phyloP scores from a whole-genome alignment of 2,329 filamentous ascomycete species.

The Penicillium sp. region DNA sequence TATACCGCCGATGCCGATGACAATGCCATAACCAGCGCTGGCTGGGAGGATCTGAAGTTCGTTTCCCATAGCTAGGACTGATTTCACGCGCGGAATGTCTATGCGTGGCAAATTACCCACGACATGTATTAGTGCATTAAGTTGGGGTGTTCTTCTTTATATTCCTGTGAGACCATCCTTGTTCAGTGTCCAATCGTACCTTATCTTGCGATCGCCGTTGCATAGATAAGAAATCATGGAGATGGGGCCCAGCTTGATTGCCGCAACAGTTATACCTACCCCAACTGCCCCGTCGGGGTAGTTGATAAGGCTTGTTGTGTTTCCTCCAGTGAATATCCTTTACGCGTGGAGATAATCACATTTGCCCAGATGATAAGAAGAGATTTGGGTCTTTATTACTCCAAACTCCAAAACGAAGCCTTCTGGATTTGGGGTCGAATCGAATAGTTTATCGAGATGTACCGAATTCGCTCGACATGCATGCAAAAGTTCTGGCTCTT shows the following conservation, averaged over 20 bases:
- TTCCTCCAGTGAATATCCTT: not conserved
- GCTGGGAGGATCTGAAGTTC: constrained; percentile 31
- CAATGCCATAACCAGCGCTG: constrained; percentile 54
- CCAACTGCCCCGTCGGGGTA: not conserved
- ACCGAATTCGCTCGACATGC: too few species aligned
- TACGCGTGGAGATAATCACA: not conserved
- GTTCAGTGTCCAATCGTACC: not conserved
- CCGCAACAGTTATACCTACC: not conserved
- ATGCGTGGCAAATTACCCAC: too few species aligned
- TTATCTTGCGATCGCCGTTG: not conserved
- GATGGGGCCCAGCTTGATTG: not conserved
- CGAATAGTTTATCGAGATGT: too few species aligned
- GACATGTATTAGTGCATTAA: too few species aligned
- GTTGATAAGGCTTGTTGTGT: not conserved
- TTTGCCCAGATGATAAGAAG: not conserved
- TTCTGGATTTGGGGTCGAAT: too few species aligned
- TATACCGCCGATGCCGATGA: constrained; percentile 55
- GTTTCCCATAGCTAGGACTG: not conserved
- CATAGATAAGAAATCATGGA: not conserved
- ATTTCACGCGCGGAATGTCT: too few species aligned
- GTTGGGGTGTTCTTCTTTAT: too few species aligned
- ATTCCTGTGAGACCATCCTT: too few species aligned
- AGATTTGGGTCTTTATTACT: not conserved
- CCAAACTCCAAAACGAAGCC: not conserved
- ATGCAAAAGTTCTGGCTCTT: not conserved